Conservation (phyloP, 129 eudicot genomes). For the Artemisia annua region DNA sequence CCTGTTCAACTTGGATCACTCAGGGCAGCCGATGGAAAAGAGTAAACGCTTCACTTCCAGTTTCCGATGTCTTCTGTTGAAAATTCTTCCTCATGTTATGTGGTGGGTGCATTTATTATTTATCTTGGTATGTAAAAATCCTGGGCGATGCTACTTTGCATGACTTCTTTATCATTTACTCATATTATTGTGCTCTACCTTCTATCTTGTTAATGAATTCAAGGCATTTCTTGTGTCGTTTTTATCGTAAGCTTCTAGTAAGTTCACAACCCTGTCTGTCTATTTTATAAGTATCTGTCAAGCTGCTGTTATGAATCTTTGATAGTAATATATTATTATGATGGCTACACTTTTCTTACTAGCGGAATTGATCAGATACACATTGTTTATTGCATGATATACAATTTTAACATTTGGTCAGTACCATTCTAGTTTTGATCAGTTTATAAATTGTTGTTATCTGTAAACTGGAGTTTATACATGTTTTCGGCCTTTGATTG, state of each 20-base stretch:
- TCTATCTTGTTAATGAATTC: background rate
- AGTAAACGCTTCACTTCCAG: slow-evolving; percentile 27
- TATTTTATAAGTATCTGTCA: no score
- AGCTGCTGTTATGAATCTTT: no score
- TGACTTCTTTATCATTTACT: slow-evolving; percentile 6
- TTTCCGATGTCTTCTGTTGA: background rate
- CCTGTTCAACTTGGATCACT: slow-evolving; percentile 95
- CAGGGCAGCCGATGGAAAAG: slow-evolving; percentile 98
- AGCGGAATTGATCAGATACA: no score
- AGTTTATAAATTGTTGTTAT: no score
- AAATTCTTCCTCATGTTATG: slow-evolving; percentile 1
- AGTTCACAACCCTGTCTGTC: no score
- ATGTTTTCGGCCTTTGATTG: no score
- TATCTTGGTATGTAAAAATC: slow-evolving; percentile 19
- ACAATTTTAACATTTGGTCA: no score
- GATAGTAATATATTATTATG: no score
- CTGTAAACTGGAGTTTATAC: no score
- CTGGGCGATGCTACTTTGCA: slow-evolving; percentile 29
- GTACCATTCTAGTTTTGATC: no score
- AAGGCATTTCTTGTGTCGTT: background rate
- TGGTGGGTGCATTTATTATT: slow-evolving; percentile 15
- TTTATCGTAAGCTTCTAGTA: background rate
- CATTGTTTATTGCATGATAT: no score
- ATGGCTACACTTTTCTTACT: no score
- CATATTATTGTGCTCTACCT: slow-evolving; percentile 13